phyloP scores from a whole-genome alignment of 2,329 filamentous ascomycete species.

The Penicillium thymicola region DNA sequence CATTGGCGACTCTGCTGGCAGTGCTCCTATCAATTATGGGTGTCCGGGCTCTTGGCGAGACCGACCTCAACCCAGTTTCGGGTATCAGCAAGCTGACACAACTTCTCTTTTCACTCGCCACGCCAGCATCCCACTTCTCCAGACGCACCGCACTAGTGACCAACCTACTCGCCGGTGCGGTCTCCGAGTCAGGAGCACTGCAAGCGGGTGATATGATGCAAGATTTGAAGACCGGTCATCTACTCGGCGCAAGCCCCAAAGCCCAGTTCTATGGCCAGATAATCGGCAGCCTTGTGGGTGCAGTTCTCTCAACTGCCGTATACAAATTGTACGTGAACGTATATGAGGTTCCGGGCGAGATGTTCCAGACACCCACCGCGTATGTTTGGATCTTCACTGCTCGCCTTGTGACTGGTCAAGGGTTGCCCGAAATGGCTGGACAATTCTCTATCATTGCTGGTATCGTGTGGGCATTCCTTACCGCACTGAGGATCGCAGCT shows the following conservation, averaged over 20 bases:
- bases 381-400: slow-evolving; percentile 99
- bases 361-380: slow-evolving; percentile 91
- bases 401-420: slow-evolving; percentile 84
- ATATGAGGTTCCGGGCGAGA: slow-evolving; percentile 79
- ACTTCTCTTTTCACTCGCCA: slow-evolving; percentile 87
- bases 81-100: slow-evolving; percentile 97
- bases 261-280: slow-evolving; percentile 97
- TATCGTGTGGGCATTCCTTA: slow-evolving; percentile 67
- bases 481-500: slow-evolving; percentile 63
- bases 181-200: slow-evolving; percentile 78
- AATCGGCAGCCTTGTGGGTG: slow-evolving; percentile 81
- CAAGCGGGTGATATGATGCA: slow-evolving; percentile 97
- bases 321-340: slow-evolving; percentile 89
- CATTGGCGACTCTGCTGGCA: slow-evolving; percentile 79
- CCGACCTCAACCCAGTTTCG: slow-evolving; percentile 92
- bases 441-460: slow-evolving; percentile 77
- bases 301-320: slow-evolving; percentile 78
- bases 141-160: slow-evolving; percentile 81
- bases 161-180: slow-evolving; percentile 88
- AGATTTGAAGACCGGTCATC: slow-evolving; percentile 91
- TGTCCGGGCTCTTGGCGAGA: slow-evolving; percentile 68
- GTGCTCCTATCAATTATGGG: slow-evolving; percentile 65
- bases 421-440: slow-evolving; percentile 76
- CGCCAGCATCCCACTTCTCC: slow-evolving; percentile 74
- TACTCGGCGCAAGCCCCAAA: slow-evolving; percentile 85